A percentile compares a stretch with the other conserved stretches of the same genome.
These are phyloP conservation scores for Luffa aegyptiaca DNA, from an alignment of 306 rosid genomes.

Conservation along the genomic window DNA sequence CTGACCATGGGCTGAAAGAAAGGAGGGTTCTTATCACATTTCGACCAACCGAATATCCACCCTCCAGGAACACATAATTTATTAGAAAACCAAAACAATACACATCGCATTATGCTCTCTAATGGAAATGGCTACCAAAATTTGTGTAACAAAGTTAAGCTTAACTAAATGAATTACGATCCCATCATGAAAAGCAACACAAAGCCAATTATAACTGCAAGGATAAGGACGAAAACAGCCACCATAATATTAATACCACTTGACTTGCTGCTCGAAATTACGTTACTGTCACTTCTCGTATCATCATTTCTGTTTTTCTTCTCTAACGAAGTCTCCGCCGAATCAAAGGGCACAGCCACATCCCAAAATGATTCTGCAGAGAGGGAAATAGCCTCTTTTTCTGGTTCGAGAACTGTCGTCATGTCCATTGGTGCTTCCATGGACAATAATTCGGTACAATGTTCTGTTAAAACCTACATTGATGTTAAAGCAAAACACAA, in stretches of 20 bases:
- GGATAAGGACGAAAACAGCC: conserved; percentile 33
- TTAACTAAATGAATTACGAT: background rate
- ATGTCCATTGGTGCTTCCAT: conserved; percentile 40
- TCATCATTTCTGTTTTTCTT: conserved; percentile 19
- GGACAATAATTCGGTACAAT: conserved; percentile 36
- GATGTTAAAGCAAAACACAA: background rate
- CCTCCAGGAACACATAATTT: background rate
- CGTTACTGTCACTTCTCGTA: conserved; percentile 13
- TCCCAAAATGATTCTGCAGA: conserved; percentile 62
- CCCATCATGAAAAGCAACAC: conserved; percentile 19
- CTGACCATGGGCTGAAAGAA: background rate
- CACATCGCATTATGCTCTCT: background rate
- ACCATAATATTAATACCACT: conserved; percentile 35
- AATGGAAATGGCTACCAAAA: background rate
- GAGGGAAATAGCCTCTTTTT: conserved; percentile 34
- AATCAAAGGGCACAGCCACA: conserved; percentile 29
- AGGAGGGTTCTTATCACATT: background rate
- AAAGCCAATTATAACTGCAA: conserved; percentile 43
- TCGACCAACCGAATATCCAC: background rate
- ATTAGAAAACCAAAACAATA: background rate
- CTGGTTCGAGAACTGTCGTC: conserved; percentile 57
- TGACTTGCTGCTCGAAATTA: conserved; percentile 15
- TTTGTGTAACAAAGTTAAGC: background rate
- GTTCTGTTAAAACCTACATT: conserved; percentile 37
- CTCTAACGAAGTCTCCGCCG: conserved; percentile 20